Percentiles rank a stretch among this genome's conserved stretches.
Evolutionary conservation across 192 early-diverging fungal species (phyloP).

Genomic region (Linderina pennispora): DNA sequence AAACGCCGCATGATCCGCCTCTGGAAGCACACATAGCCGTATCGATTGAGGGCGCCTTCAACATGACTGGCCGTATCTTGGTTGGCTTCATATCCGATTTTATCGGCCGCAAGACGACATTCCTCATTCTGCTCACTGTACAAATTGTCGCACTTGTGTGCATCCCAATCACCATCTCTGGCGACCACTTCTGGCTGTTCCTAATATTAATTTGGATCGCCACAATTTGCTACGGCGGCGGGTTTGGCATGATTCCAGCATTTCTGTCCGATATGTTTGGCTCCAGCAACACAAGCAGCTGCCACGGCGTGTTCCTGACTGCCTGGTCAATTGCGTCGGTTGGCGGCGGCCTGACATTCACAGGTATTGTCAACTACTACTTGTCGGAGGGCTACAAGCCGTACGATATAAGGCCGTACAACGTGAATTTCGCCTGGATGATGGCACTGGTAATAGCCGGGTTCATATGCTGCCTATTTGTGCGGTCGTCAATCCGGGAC

Average conservation of each 20-base stretch:
- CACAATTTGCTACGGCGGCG: slow-evolving; percentile 67
- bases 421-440: slow-evolving; percentile 67
- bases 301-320: slow-evolving; percentile 70
- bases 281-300: slow-evolving; percentile 65
- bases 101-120: slow-evolving; percentile 58
- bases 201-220: slow-evolving; percentile 52
- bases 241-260: slow-evolving; percentile 71
- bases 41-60: slow-evolving; percentile 57
- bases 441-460: slow-evolving; percentile 50
- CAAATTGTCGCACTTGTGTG: slow-evolving; percentile 54
- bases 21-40: slow-evolving; percentile 48
- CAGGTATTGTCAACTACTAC: slow-evolving; percentile 51
- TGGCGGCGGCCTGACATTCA: slow-evolving; percentile 62
- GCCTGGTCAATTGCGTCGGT: slow-evolving; percentile 69
- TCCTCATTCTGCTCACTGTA: slow-evolving; percentile 50
- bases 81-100: slow-evolving; percentile 50
- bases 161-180: slow-evolving; percentile 52
- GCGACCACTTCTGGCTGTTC: slow-evolving; percentile 51
- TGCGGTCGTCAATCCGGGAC: slow-evolving; percentile 60
- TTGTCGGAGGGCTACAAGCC: slow-evolving; percentile 41
- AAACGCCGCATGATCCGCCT: slow-evolving; percentile 17
- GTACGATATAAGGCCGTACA: slow-evolving; percentile 43
- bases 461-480: slow-evolving; percentile 51
- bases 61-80: slow-evolving; percentile 53
- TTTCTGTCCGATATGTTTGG: slow-evolving; percentile 75